Evolutionary conservation across 352 stramenopile species (phyloP).

Genomic region (Phytophthora litchii): DNA sequence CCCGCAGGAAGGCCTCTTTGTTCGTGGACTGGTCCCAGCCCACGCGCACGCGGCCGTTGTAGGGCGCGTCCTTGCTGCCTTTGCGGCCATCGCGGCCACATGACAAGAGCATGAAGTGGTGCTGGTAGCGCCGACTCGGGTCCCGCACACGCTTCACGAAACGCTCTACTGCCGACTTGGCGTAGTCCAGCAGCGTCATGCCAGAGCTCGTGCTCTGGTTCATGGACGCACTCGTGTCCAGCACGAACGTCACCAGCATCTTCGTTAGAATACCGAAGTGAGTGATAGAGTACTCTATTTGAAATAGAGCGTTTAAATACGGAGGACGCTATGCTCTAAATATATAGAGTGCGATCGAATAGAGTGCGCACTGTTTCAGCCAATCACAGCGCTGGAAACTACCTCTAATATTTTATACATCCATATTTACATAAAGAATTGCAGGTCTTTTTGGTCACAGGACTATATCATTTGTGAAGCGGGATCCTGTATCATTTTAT

Average conservation of each 20-base stretch:
- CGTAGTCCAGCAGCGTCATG: constrained; percentile 90
- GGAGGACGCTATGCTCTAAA: too few species aligned
- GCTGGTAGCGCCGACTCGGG: constrained; percentile 81
- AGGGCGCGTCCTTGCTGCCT: constrained; percentile 34
- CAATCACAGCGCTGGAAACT: too few species aligned
- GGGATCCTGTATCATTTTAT: too few species aligned
- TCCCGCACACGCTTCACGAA: constrained; percentile 89
- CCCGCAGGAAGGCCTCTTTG: constrained; percentile 79
- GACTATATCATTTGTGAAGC: too few species aligned
- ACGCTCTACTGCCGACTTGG: constrained; percentile 88
- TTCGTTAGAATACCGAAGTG: background rate
- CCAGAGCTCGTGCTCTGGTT: constrained; percentile 88
- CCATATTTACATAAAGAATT: too few species aligned
- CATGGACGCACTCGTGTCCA: constrained; percentile 92
- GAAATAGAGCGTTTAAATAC: too few species aligned
- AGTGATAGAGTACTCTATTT: too few species aligned
- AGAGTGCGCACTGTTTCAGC: too few species aligned
- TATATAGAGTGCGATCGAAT: too few species aligned
- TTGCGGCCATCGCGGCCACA: constrained; percentile 51
- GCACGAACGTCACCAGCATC: constrained; percentile 91
- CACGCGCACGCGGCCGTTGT: constrained; percentile 76
- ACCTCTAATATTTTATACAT: too few species aligned
- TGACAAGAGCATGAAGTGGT: constrained; percentile 91
- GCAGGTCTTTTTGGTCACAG: too few species aligned
- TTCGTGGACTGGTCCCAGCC: constrained; percentile 89